phyloP scores from a whole-genome alignment of 768 basidiomycete species.

The Suillus subluteus region DNA sequence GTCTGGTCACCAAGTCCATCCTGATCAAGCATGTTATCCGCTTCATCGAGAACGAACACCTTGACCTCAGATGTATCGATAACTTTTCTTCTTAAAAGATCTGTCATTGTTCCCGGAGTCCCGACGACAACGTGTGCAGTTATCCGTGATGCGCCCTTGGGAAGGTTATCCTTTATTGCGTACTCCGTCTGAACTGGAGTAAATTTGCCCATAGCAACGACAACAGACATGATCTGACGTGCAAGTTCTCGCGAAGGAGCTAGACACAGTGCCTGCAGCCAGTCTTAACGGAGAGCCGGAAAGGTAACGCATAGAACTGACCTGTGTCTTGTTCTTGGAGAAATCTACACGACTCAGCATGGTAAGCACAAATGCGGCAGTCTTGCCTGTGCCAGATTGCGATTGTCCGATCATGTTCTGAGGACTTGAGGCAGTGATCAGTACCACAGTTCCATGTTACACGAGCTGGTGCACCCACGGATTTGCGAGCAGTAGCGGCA shows the following conservation, averaged over 20 bases:
- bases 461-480: slow-evolving; percentile 60
- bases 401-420: slow-evolving; percentile 99
- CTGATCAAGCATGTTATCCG: slow-evolving; percentile 98
- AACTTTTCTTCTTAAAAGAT: slow-evolving; percentile 77
- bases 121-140: slow-evolving; percentile 94
- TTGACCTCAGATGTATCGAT: slow-evolving; percentile 82
- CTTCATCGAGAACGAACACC: slow-evolving; percentile 96
- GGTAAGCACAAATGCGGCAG: slow-evolving; percentile 95
- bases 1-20: slow-evolving; percentile 95
- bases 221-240: slow-evolving; percentile 95
- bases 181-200: slow-evolving; percentile 93
- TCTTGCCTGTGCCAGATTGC: slow-evolving; percentile 98
- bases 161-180: slow-evolving; percentile 88
- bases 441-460: slow-evolving; percentile 10
- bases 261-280: slow-evolving; percentile 85
- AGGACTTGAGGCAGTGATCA: slow-evolving; percentile 59
- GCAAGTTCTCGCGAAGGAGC: slow-evolving; percentile 97
- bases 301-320: slow-evolving; percentile 33
- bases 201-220: slow-evolving; percentile 93
- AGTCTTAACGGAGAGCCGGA: slow-evolving; percentile 11
- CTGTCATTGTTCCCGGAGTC: slow-evolving; percentile 93
- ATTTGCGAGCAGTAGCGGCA: slow-evolving; percentile 86
- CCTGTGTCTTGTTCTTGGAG: slow-evolving; percentile 80
- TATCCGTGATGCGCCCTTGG: slow-evolving; percentile 63
- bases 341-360: slow-evolving; percentile 97